Conservation (phyloP, 2,329 filamentous ascomycete genomes). For the Lachnellula arida region DNA sequence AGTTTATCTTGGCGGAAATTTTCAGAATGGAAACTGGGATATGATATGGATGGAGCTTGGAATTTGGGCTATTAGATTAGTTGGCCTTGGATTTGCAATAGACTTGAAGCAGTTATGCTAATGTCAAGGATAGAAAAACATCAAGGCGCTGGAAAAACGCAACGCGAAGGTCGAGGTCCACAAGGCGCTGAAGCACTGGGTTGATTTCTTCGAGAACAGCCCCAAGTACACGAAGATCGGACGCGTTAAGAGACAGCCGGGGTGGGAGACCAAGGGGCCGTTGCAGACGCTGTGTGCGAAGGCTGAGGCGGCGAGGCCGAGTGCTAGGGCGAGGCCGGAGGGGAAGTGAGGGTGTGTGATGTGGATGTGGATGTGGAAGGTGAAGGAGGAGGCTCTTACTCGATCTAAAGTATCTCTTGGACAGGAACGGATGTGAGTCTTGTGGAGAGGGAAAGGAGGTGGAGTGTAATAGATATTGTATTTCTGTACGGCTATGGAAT, state of each 20-base stretch:
- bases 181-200: conserved; percentile 70
- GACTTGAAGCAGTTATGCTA: too few species aligned
- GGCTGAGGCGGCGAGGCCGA: conserved; percentile 55
- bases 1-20: too few species aligned
- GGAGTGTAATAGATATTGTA: conserved; percentile 1
- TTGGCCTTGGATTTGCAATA: too few species aligned
- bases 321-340: conserved; percentile 44
- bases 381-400: background rate
- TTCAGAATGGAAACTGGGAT: too few species aligned
- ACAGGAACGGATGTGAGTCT: conserved; percentile 30
- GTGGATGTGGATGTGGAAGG: conserved; percentile 14
- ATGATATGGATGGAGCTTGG: too few species aligned
- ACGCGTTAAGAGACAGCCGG: conserved; percentile 57
- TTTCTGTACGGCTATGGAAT: background rate
- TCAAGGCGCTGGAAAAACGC: conserved; percentile 59
- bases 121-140: conserved; percentile 22
- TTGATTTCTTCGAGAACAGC: conserved; percentile 72
- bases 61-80: too few species aligned
- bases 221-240: conserved; percentile 81
- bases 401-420: background rate
- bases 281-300: conserved; percentile 55
- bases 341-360: conserved; percentile 3
- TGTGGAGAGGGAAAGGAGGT: too few species aligned
- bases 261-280: conserved; percentile 56
- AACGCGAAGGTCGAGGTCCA: conserved; percentile 61